Evolutionary conservation across 2,329 filamentous ascomycete species (phyloP).

Genomic region (Claviceps maximensis): DNA sequence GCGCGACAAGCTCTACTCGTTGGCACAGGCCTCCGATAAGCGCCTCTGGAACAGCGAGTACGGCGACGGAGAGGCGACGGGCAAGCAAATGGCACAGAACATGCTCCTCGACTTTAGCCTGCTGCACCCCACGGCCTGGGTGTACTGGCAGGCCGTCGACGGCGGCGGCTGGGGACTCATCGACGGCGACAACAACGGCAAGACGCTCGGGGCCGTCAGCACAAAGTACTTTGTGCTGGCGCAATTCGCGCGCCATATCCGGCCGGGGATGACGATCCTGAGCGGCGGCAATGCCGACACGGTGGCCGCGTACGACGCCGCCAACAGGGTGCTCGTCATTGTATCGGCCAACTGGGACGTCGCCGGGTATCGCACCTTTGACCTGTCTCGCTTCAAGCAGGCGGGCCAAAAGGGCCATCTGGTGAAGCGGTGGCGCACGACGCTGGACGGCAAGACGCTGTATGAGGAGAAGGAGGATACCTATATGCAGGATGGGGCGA

Average conservation of each 20-base stretch:
- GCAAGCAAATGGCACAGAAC: conserved; percentile 20
- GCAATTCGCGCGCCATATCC: conserved; percentile 28
- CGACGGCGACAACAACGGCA: conserved; percentile 23
- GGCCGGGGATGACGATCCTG: conserved; percentile 26
- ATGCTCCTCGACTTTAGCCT: conserved; percentile 26
- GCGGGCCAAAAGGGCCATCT: neutral
- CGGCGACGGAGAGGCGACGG: conserved; percentile 26
- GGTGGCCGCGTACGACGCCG: conserved; percentile 25
- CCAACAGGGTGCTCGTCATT: conserved; percentile 21
- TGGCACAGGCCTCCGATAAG: conserved; percentile 16
- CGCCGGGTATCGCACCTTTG: conserved; percentile 26
- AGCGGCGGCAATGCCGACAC: conserved; percentile 20
- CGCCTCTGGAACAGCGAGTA: conserved; percentile 30
- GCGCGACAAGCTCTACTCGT: conserved; percentile 20
- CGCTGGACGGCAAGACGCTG: neutral
- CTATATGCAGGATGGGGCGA: neutral
- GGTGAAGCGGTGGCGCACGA: neutral
- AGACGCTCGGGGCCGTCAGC: conserved; percentile 15
- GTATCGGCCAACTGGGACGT: conserved; percentile 26
- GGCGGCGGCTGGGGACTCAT: conserved; percentile 28
- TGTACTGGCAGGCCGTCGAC: conserved; percentile 31
- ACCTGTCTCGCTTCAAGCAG: conserved; percentile 20
- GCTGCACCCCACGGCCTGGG: conserved; percentile 28
- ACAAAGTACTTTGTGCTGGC: conserved; percentile 30
- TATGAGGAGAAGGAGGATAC: neutral